Conservation (phyloP, 2,329 filamentous ascomycete species). For the Cladosporium oxysporum region DNA sequence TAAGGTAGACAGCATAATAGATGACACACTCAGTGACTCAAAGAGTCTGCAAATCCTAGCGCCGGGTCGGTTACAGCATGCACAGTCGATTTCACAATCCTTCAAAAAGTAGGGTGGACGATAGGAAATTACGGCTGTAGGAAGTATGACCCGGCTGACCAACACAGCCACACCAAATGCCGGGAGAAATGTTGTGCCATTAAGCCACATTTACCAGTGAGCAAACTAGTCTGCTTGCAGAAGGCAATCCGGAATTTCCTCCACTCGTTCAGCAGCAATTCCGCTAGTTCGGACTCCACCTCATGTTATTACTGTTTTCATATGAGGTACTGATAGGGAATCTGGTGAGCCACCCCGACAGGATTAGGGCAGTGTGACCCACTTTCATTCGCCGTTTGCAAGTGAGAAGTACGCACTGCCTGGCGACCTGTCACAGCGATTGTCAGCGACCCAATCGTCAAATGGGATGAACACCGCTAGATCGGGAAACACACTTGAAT, state of each 20-base stretch:
- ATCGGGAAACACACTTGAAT: neutral
- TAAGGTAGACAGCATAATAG: neutral
- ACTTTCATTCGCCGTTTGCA: neutral
- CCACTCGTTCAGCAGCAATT: neutral
- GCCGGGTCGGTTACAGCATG: neutral
- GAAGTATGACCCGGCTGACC: neutral
- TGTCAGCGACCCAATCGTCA: neutral
- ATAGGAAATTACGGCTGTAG: neutral
- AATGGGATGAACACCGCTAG: neutral
- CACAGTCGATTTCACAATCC: neutral
- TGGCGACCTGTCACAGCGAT: neutral
- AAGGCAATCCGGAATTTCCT: too few relatives aligned
- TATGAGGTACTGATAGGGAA: neutral
- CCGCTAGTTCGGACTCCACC: neutral
- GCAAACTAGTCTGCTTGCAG: too few relatives aligned
- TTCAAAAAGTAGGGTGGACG: neutral
- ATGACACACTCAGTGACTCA: neutral
- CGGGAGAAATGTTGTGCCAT: neutral
- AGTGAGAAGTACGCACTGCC: neutral
- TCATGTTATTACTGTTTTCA: neutral
- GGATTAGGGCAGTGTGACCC: neutral
- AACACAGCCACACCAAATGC: neutral
- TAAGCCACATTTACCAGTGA: neutral
- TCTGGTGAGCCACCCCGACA: neutral
- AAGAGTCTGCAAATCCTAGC: neutral